Base-by-base conservation (phyloP, 2,329 filamentous ascomycete genomes). In the Metarhizium anisopliae region DNA sequence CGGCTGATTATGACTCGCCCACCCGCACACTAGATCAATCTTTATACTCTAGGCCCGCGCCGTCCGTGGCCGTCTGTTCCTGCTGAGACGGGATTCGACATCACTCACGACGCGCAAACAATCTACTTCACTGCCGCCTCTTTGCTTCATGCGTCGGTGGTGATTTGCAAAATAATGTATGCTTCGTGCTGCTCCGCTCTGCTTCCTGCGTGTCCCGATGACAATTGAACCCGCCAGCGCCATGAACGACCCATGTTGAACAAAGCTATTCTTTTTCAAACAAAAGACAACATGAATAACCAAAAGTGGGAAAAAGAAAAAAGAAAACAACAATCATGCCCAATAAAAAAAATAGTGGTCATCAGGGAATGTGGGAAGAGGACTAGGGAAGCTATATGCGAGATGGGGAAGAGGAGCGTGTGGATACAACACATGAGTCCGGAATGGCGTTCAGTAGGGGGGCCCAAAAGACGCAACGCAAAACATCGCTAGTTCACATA, bases 401-500 rank as follows among this genome's bases (percentile, higher is more conserved):
- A 45, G 38, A 42, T 40, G 51, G 51, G 30, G 13, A 45, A 11
- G 36, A 47, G 13, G 32, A 11, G 36, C 38, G 50, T 40, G 18
- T 35, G 25, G 18, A 29, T 29, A 30, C 20, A 29, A 49, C 6
- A 16, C 45, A 30, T 30, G 13, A 30, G 18, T 49, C 20, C 25
- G 13, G 11, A 29, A 13, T 29, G 18, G 45, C 20, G n/a, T 49
- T 49, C 29, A 32, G 53, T 14, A 25, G 36, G 20, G 50, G 10
- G 35, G 47, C 3, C 16, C 3, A 20, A 51, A 11, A 18, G 45
- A 29, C 45, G n/a, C 50, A 56, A 43, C 32, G 32, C 14, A 49
- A 40, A 30, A 55, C 29, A 55, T 51, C 54, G 49, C 49, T 55
- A 38, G 20, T 51, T 57, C 32, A 50, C 20, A 53, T 38, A 53